Evolutionary conservation across 805 yeast species (phyloP).

Genomic region (Debaryomyces maramus): DNA sequence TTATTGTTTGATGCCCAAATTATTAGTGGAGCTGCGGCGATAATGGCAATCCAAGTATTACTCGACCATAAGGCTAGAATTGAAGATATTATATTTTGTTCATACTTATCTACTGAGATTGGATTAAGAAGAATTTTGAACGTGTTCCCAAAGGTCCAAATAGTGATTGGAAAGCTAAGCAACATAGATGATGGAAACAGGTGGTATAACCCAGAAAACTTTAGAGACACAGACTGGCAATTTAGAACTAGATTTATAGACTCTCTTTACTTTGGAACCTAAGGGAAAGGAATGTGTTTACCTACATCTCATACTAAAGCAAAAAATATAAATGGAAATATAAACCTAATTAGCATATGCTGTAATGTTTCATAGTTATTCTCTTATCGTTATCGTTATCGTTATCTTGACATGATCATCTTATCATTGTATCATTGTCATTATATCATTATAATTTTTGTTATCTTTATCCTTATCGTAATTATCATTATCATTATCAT

Average conservation of each 20-base stretch:
- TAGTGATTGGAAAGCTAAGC: constrained; percentile 70
- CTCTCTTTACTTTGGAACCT: constrained; percentile 73
- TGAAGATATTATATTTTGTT: constrained; percentile 63
- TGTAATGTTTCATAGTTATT: no score
- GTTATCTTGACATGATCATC: no score
- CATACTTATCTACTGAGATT: constrained; percentile 73
- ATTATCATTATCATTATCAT: no score
- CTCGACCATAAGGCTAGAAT: constrained; percentile 73
- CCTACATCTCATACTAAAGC: background rate
- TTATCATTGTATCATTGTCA: no score
- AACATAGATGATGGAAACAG: constrained; percentile 24
- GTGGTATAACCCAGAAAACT: constrained; percentile 31
- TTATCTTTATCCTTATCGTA: no score
- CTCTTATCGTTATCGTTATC: no score
- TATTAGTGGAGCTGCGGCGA: constrained; percentile 89
- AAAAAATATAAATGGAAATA: no score
- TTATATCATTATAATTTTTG: no score
- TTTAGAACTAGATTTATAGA: constrained; percentile 72
- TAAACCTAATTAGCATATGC: no score
- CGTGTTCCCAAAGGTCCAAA: constrained; percentile 69
- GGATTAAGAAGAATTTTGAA: constrained; percentile 71
- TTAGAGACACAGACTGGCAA: constrained; percentile 55
- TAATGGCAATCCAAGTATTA: constrained; percentile 89
- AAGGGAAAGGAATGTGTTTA: no score
- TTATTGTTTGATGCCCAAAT: constrained; percentile 84